Base-by-base conservation (phyloP, 805 yeast genomes). In the Wickerhamiella galacta region DNA sequence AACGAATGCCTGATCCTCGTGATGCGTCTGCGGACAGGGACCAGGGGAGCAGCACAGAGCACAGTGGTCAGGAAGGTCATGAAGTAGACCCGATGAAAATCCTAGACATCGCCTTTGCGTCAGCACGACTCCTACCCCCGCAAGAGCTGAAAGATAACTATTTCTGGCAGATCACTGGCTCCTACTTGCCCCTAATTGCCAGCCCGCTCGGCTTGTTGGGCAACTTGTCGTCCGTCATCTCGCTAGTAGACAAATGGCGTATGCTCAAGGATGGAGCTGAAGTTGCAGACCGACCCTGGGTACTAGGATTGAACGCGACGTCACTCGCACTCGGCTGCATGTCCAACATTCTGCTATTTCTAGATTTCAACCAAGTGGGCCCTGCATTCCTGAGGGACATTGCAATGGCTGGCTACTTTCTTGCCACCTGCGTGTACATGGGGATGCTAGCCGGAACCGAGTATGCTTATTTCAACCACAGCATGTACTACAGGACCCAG, bases 311-410 rank as follows among this genome's bases (percentile, higher is more conserved):
- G 30, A 83, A 82, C 51, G 57, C 73, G 1, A 32, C 78, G 2
- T 69, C 83, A 1, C 60, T 83, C 38, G 62, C 60, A 0, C 45
- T 75, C 25, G 94, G 93, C 0, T 52, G 74, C 12, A 16, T 65
- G 1, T 80, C 92, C 0, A 83, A 83, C 47, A 32, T 68, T 2
- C 66, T 79, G n/a, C 58, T 83, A 25, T 52, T 79, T 25, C 52
- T 79, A 50, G 82, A 82, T 54, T 78, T 79, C 45, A 57, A 63
- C 31, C 80, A 81, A 49, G 52, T 61, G n/a, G 46, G 63, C 2
- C 65, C 85, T 0, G 14, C 26, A 9, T 9, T 6, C 14, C 8
- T 14, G 15, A 93, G 79, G 46, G 32, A 58, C 1, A 56, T 75
- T 4, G 72, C 82, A 14, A 70, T 78, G 4, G 39, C 51, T 1